Evolutionary conservation across 345 rosid genomes (phyloP), one percentile per base, ranked within the genome.

Genomic region (Citrus reticulata): DNA sequence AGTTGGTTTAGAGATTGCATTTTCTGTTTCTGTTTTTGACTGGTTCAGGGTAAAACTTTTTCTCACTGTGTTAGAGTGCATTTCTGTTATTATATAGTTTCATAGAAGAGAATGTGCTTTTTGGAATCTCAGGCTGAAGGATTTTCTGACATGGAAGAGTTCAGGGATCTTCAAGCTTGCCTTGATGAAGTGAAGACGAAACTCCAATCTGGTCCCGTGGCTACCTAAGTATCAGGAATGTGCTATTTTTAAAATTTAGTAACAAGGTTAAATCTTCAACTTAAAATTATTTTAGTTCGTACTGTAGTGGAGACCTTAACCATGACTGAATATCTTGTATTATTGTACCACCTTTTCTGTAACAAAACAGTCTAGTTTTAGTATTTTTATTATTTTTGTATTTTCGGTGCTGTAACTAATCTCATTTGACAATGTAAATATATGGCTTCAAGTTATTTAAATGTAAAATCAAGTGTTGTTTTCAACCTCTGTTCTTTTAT

Each of bases 101-200:
- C 39, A 55, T 25, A 19, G 54, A 39, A 32, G 37, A 11, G 13
- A 14, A 35, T 34, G 10, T 20, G 2, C 25, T 71, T 73, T 42
- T 70, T 69, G 70, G 59, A 70, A 73, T 77, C 67, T 74, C 86
- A 93, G 97, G 95, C 93, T 39, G 86, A 66, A 83, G 88, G 78
- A 80, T 90, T 93, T 82, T 58, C 87, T 16, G 90, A 85, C 40
- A 89, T 77, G 40, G 84, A 86, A 85, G 98, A 90, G 73, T 76
- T 89, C 68, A 84, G 81, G 79, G 85, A 90, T 77, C 84, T 93
- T 78, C 88, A 87, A 82, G 84, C 89, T 69, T 88, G 90, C 83
- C 92, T 87, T 6, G 80, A 81, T 40, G 90, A 90, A 80, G 91
- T 92, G 78, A 85, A 82, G 78, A 71, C 51, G 78, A 88, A 84